These are phyloP conservation scores for Tuber indicum DNA, from an alignment of 495 filamentous ascomycete species.

Conservation along the genomic window DNA sequence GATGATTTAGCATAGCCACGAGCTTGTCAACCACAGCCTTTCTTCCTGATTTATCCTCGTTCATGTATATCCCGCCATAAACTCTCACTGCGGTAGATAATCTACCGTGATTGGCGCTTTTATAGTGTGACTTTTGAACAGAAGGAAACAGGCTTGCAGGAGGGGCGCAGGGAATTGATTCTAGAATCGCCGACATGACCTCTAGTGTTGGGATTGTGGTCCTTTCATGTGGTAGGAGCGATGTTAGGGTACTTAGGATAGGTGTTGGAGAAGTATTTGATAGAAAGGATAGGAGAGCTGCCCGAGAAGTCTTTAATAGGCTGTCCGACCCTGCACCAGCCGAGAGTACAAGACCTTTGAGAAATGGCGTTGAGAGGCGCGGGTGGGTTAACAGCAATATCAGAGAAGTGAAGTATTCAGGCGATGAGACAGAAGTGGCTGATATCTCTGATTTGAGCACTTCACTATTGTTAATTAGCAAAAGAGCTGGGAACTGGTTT, in stretches of 20 bases:
- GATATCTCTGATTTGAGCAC: conserved; percentile 15
- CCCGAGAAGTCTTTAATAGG: conserved; percentile 64
- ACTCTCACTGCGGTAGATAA: conserved; percentile 69
- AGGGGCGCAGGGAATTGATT: conserved; percentile 43
- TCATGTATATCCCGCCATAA: conserved; percentile 59
- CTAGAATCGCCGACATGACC: conserved; percentile 65
- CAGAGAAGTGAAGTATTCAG: conserved; percentile 49
- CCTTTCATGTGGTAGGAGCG: conserved; percentile 52
- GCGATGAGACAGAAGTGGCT: conserved; percentile 47
- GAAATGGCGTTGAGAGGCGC: conserved; percentile 43
- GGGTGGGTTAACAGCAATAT: conserved; percentile 44
- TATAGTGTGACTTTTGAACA: conserved; percentile 72
- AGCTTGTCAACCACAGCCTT: conserved; percentile 53
- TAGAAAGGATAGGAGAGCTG: conserved; percentile 54
- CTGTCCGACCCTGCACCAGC: conserved; percentile 79
- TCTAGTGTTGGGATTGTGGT: conserved; percentile 69
- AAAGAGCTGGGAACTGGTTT: conserved; percentile 31
- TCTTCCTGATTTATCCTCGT: conserved; percentile 9
- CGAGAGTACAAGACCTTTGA: conserved; percentile 73
- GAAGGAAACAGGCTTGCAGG: conserved; percentile 53
- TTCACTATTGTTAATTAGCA: conserved; percentile 28
- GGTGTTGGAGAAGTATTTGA: conserved; percentile 34
- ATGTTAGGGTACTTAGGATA: conserved; percentile 41
- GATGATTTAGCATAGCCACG: conserved; percentile 56
- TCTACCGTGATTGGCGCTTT: conserved; percentile 68